Base-by-base conservation (phyloP, 192 early-diverging fungal genomes). In the Podila clonocystis region DNA sequence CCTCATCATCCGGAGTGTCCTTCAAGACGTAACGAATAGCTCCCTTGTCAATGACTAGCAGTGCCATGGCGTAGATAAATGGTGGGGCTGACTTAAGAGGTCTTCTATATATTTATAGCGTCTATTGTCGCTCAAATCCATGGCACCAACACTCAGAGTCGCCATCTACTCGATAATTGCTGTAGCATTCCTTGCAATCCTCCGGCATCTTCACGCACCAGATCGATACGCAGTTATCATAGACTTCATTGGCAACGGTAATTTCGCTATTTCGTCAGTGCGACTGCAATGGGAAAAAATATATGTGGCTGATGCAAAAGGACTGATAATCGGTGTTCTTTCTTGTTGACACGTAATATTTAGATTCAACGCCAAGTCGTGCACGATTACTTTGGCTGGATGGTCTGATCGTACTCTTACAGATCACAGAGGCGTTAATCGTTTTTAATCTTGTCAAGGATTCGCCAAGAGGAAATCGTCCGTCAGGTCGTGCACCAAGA, bases 201-300 rank as follows among this genome's bases (percentile, higher is more conserved):
- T 80, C 12, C 60, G 77, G 48, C 77, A 80, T 22, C 33, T 73
- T 15, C 49, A 67, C 31, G 20, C 45, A 26, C 77, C 77, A 7
- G 70, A 58, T 17, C 65, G 55, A 36, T 80, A 65, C 26, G 77
- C 61, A 20, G 62, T 73, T 0, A 61, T 80, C 19, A 80, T 80
- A 31, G 77, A 80, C 58, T 80, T 80, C 69, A 73, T 80, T 24
- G 77, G 77, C 12, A 80, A 73, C 60, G 63, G 77, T 80, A 65
- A 41, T 45, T 48, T 13, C 5, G 9, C 15, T 59, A 15, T 36
- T 7, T 13, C 7, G 19, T 20, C 5, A 9, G 22, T 65, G 29
- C 13, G 28, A n/a, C 48, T 15, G n/a, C 22, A 20, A 31, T 5
- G 64, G 4, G 26, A 7, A 3, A 45, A 4, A 45, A 45, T 12